phyloP scores from a whole-genome alignment of 345 rosid genomes.

The Raphanus raphanistrum region DNA sequence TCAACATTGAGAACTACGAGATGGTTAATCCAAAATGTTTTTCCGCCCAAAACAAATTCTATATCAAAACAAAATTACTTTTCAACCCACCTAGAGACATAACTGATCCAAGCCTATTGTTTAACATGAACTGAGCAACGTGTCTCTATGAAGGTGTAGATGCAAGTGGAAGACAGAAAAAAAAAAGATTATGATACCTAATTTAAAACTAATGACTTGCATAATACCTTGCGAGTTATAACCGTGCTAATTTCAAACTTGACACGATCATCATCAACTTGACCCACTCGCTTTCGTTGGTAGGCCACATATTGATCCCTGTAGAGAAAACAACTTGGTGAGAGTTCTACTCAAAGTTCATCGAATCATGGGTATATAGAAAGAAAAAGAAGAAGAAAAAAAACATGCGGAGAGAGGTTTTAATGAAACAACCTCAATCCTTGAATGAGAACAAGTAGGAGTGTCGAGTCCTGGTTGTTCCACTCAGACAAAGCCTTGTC shows the following conservation, averaged over 20 bases:
- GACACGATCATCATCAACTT: constrained; percentile 81
- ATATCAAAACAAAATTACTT: not conserved
- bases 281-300: constrained; percentile 67
- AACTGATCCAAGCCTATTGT: not conserved
- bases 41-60: not conserved
- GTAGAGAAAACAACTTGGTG: not conserved
- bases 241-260: constrained; percentile 88
- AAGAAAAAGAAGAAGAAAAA: not conserved
- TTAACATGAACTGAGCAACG: not conserved
- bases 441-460: constrained; percentile 59
- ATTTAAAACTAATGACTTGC: not conserved
- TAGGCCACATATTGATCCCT: constrained; percentile 69
- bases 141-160: constrained; percentile 10
- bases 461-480: constrained; percentile 66
- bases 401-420: not conserved
- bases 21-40: not conserved
- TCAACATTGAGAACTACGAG: not conserved
- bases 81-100: not conserved
- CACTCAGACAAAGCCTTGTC: constrained; percentile 58
- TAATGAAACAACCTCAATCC: constrained; percentile 61
- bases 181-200: not conserved
- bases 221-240: constrained; percentile 77
- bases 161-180: not conserved
- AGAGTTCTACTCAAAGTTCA: too few species aligned
- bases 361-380: too few species aligned